phyloP scores from a whole-genome alignment of 352 stramenopile genomes.

The Thalassiosira mediterranea region DNA sequence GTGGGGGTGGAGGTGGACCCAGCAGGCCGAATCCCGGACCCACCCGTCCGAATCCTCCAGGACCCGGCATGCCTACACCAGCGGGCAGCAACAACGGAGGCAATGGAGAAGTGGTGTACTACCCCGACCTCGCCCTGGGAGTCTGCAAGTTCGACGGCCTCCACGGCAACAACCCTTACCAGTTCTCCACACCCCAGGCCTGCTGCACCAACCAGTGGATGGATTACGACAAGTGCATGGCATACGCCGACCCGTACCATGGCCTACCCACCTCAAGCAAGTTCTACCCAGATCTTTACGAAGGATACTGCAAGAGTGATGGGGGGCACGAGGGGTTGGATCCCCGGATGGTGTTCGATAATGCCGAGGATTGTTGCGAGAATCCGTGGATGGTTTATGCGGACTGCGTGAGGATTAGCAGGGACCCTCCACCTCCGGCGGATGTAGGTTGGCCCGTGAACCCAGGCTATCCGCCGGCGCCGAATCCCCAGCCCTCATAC shows the following conservation, averaged over 20 bases:
- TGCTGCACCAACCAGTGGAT: slow-evolving; percentile 19
- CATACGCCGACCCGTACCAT: slow-evolving; percentile 5
- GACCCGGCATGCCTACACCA: too few species aligned
- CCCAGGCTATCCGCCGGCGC: too few species aligned
- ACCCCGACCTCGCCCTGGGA: slow-evolving; percentile 25
- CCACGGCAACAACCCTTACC: slow-evolving; percentile 17
- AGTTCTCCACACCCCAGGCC: slow-evolving; percentile 8
- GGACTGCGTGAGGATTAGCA: slow-evolving; percentile 8
- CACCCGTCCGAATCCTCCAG: neutral
- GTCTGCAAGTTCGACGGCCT: slow-evolving; percentile 29
- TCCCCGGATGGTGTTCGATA: slow-evolving; percentile 11
- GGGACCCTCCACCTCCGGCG: neutral
- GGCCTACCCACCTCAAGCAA: neutral
- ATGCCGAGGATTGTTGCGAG: slow-evolving; percentile 24
- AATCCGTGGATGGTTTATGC: slow-evolving; percentile 17
- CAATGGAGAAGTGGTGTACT: slow-evolving; percentile 18
- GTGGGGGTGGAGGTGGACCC: neutral
- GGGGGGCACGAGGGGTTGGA: slow-evolving; percentile 1
- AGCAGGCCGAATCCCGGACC: neutral
- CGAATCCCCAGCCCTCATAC: too few species aligned
- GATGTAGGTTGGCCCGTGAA: neutral
- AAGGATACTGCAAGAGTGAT: slow-evolving; percentile 1
- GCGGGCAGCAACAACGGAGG: too few species aligned
- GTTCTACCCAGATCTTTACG: slow-evolving; percentile 3
- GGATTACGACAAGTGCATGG: slow-evolving; percentile 28